Conservation (phyloP, 2,329 filamentous ascomycete species). For the Colletotrichum cereale region DNA sequence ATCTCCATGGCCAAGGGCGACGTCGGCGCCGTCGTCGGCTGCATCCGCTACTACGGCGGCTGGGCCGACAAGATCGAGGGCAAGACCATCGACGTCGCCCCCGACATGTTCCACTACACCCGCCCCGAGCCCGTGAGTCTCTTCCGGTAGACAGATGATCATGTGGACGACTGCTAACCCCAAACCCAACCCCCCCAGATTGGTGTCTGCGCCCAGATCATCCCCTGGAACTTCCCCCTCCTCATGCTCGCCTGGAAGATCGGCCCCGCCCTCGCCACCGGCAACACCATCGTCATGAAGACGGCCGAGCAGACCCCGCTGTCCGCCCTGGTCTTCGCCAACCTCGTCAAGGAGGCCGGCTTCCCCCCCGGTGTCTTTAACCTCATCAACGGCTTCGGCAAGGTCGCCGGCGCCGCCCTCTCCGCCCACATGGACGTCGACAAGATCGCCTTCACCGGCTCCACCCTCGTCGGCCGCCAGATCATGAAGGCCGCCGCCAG, state of each 20-base stretch:
- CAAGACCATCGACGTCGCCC: conserved; percentile 84
- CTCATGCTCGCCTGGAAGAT: conserved; percentile 90
- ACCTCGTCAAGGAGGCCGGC: conserved; percentile 79
- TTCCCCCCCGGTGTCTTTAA: conserved; percentile 85
- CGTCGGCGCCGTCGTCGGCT: conserved; percentile 74
- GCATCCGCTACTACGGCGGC: conserved; percentile 78
- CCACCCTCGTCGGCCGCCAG: conserved; percentile 77
- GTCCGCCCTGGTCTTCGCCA: conserved; percentile 74
- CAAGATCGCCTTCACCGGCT: conserved; percentile 88
- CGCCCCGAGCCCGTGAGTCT: conserved; percentile 75
- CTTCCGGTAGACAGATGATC: too few relatives aligned
- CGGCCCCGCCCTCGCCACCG: conserved; percentile 77
- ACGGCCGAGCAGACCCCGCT: conserved; percentile 82
- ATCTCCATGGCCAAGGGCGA: conserved; percentile 82
- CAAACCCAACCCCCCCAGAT: too few relatives aligned
- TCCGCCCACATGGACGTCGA: conserved; percentile 83
- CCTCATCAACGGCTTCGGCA: conserved; percentile 83
- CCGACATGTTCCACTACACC: conserved; percentile 87
- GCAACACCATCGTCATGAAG: conserved; percentile 81
- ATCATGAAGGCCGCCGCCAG: conserved; percentile 86
- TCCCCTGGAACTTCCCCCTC: conserved; percentile 90
- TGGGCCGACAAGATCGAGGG: conserved; percentile 94
- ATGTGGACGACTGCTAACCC: background rate
- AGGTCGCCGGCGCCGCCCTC: conserved; percentile 81
- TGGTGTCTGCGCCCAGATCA: conserved; percentile 88